Evolutionary conservation across 2,329 filamentous ascomycete genomes (phyloP), one percentile per base, ranked within the genome.

Genomic region (Capronia epimyces): DNA sequence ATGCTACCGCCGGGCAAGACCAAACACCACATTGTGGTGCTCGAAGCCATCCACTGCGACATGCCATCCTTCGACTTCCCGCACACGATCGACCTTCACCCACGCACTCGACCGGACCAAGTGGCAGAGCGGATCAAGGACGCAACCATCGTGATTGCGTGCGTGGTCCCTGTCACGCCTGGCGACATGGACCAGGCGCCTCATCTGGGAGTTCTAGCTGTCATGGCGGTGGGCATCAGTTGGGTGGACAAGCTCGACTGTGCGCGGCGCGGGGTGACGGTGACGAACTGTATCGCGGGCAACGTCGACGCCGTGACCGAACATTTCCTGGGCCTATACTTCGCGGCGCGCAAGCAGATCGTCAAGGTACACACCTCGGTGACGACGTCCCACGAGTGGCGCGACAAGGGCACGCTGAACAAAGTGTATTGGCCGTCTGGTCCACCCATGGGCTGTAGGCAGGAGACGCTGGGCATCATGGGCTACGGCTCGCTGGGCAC

Each of bases 401-500:
- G 64, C 32, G 58, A 62, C 40, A 65, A 64, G 51, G 66, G 66
- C n/a, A 66, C 63, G 27, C 53, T 72, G 54, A 66, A 71, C 8
- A 58, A 55, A 25, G 52, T 62, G 49, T 20, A 18, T 20, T 52
- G 55, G 62, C 31, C 60, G 46, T 31, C 51, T 59, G 41, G 62
- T 58, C 68, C 71, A 20, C 73, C 74, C 36, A 57, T 75, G 56
- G 73, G 70, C 1, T 74, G 71, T 60, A 62, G 65, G 16, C 74
- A 78, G 49, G 75, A 78, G 62, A 67, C 71, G 2, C 60, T 75
- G 55, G 75, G 73, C 1, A 67, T 78, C 49, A 63, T 78, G 46
- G 75, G 75, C 1, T 76, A 77, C 61, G 76, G 76, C 1, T 66
- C 66, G 13, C 63, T 78, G 27, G 75, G 75, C 62, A 73, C 72